Evolutionary conservation across 208 protist genomes (phyloP), one percentile per base, ranked within the genome.

Genomic region (Crithidia acanthocephali): DNA sequence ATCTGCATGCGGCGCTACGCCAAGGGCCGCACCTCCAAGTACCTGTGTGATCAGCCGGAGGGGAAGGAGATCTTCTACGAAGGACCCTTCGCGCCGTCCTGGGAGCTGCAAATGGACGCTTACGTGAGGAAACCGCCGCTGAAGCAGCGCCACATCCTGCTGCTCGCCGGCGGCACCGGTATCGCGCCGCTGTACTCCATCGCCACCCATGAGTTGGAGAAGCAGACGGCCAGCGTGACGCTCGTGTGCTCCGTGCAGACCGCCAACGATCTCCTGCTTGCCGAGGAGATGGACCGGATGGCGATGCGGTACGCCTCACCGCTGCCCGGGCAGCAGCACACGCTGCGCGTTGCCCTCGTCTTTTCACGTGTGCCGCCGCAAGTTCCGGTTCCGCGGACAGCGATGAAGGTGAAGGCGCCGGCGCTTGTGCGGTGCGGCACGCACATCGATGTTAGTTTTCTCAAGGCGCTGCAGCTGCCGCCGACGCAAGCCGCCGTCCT

Each of bases 161-260:
- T 93, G 22, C 30, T 93, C 42, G 85, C 79, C 13, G 90, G 85
- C 45, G 90, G 90, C 51, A 90, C 84, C 13, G 90, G 90, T 47
- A 35, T 88, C 8, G 64, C 79, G 23, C 85, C 87, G 3, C 50
- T 95, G 20, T 95, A 87, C 80, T 44, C 85, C 56, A 89, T 93
- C 55, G 74, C 79, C 2, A 35, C 25, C 28, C 57, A 85, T 48
- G 52, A 90, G 25, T 83, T 91, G 7, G 37, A 62, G 56, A 65
- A 66, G 13, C 72, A 86, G 44, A 40, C 72, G 3, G 71, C 79
- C 5, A 76, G 79, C 40, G 87, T 90, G 30, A 92, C 84, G 10
- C 72, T 95, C 3, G 65, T 92, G 32, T 77, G 52, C 51, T 84
- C 81, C 22, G 75, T 85, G 20, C 84, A 78, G 18, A 76, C 64